phyloP scores from a whole-genome alignment of 805 yeast genomes.

The Candida sakaeoensis region DNA sequence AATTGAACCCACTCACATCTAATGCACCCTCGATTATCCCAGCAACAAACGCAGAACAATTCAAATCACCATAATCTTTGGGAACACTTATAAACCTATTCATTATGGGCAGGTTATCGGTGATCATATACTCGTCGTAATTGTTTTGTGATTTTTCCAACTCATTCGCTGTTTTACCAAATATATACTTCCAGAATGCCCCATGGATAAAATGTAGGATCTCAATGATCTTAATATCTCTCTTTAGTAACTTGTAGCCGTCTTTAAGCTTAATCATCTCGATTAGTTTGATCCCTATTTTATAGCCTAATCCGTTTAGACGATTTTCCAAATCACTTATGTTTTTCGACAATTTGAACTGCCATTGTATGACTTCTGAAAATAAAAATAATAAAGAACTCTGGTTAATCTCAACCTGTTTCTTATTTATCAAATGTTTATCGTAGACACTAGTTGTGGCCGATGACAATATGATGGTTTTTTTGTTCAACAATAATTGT shows the following conservation, averaged over 20 bases:
- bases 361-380: constrained; percentile 65
- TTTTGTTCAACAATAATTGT: constrained; percentile 29
- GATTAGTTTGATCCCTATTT: constrained; percentile 66
- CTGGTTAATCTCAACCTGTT: constrained; percentile 62
- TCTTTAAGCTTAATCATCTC: constrained; percentile 70
- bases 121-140: constrained; percentile 71
- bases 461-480: constrained; percentile 27
- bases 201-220: constrained; percentile 70
- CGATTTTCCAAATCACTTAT: constrained; percentile 56
- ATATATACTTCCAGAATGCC: constrained; percentile 67
- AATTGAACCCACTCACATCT: constrained; percentile 68
- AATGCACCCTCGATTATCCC: constrained; percentile 82
- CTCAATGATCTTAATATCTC: constrained; percentile 65
- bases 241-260: constrained; percentile 55
- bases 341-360: constrained; percentile 59
- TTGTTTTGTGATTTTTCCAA: constrained; percentile 70
- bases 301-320: constrained; percentile 71
- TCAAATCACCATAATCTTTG: constrained; percentile 69
- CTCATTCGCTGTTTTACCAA: constrained; percentile 72
- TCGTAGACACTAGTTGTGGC: constrained; percentile 55
- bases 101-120: constrained; percentile 68
- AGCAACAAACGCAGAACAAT: constrained; percentile 80
- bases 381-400: constrained; percentile 68
- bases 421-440: constrained; percentile 56
- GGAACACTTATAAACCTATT: constrained; percentile 76